Conservation (phyloP, 495 filamentous ascomycete species). For the Aspergillus nanangensis region DNA sequence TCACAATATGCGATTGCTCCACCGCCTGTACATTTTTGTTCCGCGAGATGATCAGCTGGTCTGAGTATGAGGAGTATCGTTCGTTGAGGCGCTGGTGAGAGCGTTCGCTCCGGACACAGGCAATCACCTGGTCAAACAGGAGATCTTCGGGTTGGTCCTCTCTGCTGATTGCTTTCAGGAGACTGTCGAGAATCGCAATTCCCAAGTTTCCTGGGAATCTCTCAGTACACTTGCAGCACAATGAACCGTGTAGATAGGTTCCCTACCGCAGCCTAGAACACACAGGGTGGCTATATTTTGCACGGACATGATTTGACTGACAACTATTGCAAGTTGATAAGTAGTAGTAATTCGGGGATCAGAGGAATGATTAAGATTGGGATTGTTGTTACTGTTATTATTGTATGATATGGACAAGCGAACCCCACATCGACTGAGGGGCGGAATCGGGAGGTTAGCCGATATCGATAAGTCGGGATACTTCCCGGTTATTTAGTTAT, state of each 20-base stretch:
- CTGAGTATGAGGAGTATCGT: slow-evolving; percentile 6
- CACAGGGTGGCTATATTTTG: slow-evolving; percentile 19
- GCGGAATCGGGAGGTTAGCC: not conserved
- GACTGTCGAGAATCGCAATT: slow-evolving; percentile 29
- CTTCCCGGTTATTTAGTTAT: no score
- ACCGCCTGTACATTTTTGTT: slow-evolving; percentile 18
- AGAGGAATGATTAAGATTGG: no score
- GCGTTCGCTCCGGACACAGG: slow-evolving; percentile 28
- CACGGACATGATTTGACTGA: slow-evolving; percentile 1
- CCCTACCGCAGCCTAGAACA: slow-evolving; percentile 34
- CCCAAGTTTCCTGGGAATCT: slow-evolving; percentile 32
- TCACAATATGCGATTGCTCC: slow-evolving; percentile 19
- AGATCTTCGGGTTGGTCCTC: not conserved
- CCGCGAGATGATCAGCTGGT: slow-evolving; percentile 14
- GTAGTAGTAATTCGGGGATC: no score
- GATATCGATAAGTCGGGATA: not conserved
- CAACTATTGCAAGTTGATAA: not conserved
- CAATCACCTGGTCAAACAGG: slow-evolving; percentile 23
- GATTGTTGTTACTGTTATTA: no score
- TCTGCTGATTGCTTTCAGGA: slow-evolving; percentile 13
- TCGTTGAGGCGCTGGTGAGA: slow-evolving; percentile 12
- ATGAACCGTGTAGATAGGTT: not conserved
- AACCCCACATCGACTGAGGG: not conserved
- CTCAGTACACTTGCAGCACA: not conserved
- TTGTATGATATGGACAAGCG: not conserved